Percentiles rank a stretch among this genome's conserved stretches.
phyloP scores from a whole-genome alignment of 495 filamentous ascomycete species.

The Usnea hakonensis region DNA sequence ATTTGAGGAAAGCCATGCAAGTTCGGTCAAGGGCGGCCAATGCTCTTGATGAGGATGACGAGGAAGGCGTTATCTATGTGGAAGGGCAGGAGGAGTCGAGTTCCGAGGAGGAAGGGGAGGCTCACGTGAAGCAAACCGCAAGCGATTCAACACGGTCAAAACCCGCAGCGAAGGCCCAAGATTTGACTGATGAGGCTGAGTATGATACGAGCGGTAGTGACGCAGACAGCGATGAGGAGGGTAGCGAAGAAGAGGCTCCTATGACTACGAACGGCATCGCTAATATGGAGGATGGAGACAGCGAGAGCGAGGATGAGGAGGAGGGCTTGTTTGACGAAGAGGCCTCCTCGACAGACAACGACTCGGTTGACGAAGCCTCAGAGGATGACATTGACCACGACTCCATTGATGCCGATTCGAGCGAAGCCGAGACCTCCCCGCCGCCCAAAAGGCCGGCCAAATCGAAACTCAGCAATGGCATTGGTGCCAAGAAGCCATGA shows the following conservation, averaged over 20 bases:
- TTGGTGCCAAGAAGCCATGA: slow-evolving; percentile 1
- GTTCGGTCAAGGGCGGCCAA: slow-evolving; percentile 30
- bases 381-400: slow-evolving; percentile 24
- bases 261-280: slow-evolving; percentile 19
- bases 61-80: slow-evolving; percentile 75
- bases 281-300: slow-evolving; percentile 29
- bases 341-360: slow-evolving; percentile 23
- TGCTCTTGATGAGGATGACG: slow-evolving; percentile 40
- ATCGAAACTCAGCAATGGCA: slow-evolving; percentile 14
- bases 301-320: slow-evolving; percentile 21
- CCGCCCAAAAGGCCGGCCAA: slow-evolving; percentile 20
- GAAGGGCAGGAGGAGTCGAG: slow-evolving; percentile 56
- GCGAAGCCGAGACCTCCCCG: slow-evolving; percentile 19
- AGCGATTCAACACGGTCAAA: neutral
- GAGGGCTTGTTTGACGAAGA: slow-evolving; percentile 22
- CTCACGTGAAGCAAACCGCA: slow-evolving; percentile 19
- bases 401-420: slow-evolving; percentile 15
- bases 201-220: neutral
- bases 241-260: slow-evolving; percentile 20
- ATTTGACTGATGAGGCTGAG: slow-evolving; percentile 3
- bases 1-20: slow-evolving; percentile 60
- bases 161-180: slow-evolving; percentile 7
- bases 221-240: slow-evolving; percentile 14
- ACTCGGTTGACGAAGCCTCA: slow-evolving; percentile 20
- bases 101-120: slow-evolving; percentile 40